phyloP scores from a whole-genome alignment of 345 rosid genomes.

The Corchorus olitorius region DNA sequence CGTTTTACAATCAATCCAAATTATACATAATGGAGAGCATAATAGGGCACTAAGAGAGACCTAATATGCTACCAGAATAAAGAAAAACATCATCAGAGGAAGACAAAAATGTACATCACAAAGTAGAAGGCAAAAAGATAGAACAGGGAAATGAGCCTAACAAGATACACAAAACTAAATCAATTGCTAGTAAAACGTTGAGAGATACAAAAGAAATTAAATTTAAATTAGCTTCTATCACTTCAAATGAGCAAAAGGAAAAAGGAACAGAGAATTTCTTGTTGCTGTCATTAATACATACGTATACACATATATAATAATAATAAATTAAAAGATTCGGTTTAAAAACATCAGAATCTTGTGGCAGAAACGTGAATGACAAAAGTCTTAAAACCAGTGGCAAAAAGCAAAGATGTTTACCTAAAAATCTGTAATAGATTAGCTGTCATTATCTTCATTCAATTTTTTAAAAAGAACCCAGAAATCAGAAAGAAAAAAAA shows the following conservation, averaged over 20 bases:
- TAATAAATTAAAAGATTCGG: background rate
- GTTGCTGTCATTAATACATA: background rate
- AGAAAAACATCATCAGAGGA: background rate
- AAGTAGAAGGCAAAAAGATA: background rate
- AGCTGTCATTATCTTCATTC: constrained; percentile 23
- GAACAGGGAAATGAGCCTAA: background rate
- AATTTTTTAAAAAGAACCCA: background rate
- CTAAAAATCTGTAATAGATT: background rate
- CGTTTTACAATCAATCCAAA: background rate
- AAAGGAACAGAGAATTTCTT: background rate
- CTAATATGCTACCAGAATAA: background rate
- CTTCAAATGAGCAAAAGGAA: background rate
- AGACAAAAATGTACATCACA: background rate
- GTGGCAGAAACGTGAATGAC: background rate
- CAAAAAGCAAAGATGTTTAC: background rate
- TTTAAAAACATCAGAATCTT: background rate
- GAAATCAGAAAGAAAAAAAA: background rate
- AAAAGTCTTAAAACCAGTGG: background rate
- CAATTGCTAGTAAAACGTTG: background rate
- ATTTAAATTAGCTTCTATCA: background rate
- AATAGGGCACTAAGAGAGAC: background rate
- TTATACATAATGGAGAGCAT: background rate
- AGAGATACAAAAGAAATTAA: background rate
- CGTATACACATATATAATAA: too few species aligned
- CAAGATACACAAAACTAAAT: background rate